Conservation (phyloP, 495 filamentous ascomycete species). For the Apodospora peruviana region DNA sequence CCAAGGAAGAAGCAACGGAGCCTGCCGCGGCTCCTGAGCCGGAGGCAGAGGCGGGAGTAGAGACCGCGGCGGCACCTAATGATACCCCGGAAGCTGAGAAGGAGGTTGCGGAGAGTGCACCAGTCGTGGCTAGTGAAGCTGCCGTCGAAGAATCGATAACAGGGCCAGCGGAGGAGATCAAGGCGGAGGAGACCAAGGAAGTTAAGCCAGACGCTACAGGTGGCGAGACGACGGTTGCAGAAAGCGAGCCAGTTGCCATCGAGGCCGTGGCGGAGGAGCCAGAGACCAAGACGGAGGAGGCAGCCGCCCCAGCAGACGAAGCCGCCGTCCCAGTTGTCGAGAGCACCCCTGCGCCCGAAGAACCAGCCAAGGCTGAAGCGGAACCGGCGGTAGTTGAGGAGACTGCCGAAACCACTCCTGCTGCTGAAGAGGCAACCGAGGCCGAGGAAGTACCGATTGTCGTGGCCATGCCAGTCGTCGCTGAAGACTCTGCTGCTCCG, state of each 20-base stretch:
- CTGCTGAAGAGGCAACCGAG: background rate
- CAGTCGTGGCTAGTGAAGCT: conserved; percentile 1
- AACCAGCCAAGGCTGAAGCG: background rate
- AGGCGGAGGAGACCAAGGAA: conserved; percentile 11
- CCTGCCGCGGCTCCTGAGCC: conserved; percentile 6
- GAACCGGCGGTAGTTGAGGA: background rate
- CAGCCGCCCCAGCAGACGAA: background rate
- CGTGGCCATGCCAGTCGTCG: too few species aligned
- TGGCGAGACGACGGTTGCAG: background rate
- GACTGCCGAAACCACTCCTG: background rate
- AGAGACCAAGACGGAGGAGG: background rate
- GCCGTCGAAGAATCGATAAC: background rate
- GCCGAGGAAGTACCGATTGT: background rate
- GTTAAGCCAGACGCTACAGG: background rate
- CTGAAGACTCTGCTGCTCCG: background rate
- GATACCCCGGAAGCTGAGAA: background rate
- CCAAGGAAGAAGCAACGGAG: conserved; percentile 7
- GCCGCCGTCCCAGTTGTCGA: background rate
- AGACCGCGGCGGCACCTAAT: background rate
- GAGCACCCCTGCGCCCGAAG: background rate
- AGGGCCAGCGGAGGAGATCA: conserved; percentile 1
- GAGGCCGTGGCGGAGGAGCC: background rate
- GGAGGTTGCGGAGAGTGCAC: conserved; percentile 3
- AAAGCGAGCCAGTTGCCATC: background rate
- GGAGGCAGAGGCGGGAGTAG: conserved; percentile 1